A percentile compares a stretch with the other conserved stretches of the same genome.
phyloP scores from a whole-genome alignment of 2,329 filamentous ascomycete genomes.

The Pezicula carpinea region DNA sequence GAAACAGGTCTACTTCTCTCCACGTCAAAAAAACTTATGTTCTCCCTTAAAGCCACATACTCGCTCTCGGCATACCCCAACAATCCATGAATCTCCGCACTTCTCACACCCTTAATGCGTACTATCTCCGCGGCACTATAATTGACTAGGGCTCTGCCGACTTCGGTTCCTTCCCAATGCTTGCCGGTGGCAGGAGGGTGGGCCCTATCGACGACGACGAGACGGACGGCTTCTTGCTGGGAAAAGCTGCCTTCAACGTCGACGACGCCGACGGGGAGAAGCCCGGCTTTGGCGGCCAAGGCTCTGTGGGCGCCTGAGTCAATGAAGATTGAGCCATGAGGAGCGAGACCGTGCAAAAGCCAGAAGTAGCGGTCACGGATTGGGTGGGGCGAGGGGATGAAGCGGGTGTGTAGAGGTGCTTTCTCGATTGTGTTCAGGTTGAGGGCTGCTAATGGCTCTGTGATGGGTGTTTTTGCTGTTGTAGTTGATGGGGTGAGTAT shows the following conservation, averaged over 20 bases:
- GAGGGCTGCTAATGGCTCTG: constrained; percentile 33
- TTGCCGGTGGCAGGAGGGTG: constrained; percentile 32
- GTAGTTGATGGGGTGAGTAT: constrained; percentile 9
- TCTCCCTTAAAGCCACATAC: constrained; percentile 85
- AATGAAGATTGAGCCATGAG: constrained; percentile 88
- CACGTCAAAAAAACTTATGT: constrained; percentile 62
- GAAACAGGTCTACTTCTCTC: constrained; percentile 25
- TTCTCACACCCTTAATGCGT: constrained; percentile 79
- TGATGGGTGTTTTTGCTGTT: not conserved
- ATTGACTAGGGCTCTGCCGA: constrained; percentile 86
- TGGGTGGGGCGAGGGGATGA: constrained; percentile 77
- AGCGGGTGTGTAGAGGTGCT: constrained; percentile 82
- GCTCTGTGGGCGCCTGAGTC: constrained; percentile 84
- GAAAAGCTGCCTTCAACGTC: constrained; percentile 84
- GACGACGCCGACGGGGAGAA: constrained; percentile 86
- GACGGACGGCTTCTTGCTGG: constrained; percentile 85
- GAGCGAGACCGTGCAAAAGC: constrained; percentile 86
- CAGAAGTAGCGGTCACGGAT: constrained; percentile 95
- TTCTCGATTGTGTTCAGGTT: constrained; percentile 31
- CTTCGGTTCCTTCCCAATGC: constrained; percentile 58
- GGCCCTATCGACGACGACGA: constrained; percentile 68
- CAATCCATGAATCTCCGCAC: constrained; percentile 71
- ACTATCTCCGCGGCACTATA: constrained; percentile 83
- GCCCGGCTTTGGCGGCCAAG: constrained; percentile 75
- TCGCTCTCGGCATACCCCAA: constrained; percentile 93